These are phyloP conservation scores for Moesziomyces antarcticus DNA, from an alignment of 1,284 basidiomycete species.

Conservation along the genomic window DNA sequence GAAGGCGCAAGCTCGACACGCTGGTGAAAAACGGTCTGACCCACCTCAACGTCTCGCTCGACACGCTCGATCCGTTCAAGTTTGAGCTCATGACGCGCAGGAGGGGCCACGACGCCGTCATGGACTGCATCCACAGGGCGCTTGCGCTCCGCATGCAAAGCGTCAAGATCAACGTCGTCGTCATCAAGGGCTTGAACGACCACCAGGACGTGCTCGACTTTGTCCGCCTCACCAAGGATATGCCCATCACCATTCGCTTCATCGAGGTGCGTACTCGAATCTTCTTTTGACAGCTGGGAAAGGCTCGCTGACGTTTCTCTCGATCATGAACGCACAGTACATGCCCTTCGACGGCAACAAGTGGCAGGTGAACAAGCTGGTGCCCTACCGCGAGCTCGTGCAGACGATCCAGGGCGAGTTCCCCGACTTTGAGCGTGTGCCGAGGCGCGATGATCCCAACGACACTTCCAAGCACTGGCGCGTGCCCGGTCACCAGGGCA, in stretches of 20 bases:
- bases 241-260: constrained; percentile 79
- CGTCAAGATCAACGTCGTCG: constrained; percentile 85
- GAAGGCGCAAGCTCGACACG: constrained; percentile 75
- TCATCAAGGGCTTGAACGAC: constrained; percentile 83
- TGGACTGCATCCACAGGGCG: constrained; percentile 77
- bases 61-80: constrained; percentile 86
- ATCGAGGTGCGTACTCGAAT: constrained; percentile 76
- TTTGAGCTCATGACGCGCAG: constrained; percentile 84
- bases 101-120: constrained; percentile 77
- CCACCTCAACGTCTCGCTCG: constrained; percentile 78
- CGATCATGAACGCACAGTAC: constrained; percentile 70
- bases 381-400: constrained; percentile 67
- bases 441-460: constrained; percentile 74
- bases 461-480: constrained; percentile 84
- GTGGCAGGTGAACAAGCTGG: constrained; percentile 84
- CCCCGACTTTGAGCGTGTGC: constrained; percentile 30
- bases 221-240: constrained; percentile 77
- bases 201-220: constrained; percentile 78
- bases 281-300: too few species aligned
- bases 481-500: constrained; percentile 79
- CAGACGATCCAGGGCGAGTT: constrained; percentile 36
- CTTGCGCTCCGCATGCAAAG: constrained; percentile 71
- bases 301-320: not conserved
- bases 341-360: constrained; percentile 89
- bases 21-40: constrained; percentile 80